Conservation (phyloP, 371 early-diverging fungal genomes). For the Mortierella sp. region DNA sequence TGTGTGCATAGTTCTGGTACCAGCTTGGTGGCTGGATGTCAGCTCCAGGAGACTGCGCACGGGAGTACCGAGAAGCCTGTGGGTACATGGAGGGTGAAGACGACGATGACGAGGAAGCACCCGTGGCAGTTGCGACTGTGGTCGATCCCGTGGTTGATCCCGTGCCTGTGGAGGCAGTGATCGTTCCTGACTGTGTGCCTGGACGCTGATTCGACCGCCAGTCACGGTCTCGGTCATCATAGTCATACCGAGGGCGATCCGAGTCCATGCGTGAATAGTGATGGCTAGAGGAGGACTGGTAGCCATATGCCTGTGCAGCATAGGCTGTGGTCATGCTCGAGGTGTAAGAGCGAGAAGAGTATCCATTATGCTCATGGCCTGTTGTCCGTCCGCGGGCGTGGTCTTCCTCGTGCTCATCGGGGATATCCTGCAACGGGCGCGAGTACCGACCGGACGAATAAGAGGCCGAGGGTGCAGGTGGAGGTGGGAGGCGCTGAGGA, state of each 20-base stretch:
- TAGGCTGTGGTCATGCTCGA: slow-evolving; percentile 16
- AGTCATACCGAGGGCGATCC: slow-evolving; percentile 29
- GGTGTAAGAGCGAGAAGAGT: background rate
- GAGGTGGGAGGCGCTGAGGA: slow-evolving; percentile 25
- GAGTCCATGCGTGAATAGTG: slow-evolving; percentile 20
- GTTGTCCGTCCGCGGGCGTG: slow-evolving; percentile 15
- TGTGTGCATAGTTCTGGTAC: slow-evolving; percentile 50
- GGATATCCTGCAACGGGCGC: slow-evolving; percentile 28
- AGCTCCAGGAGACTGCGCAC: slow-evolving; percentile 32
- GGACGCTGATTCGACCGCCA: slow-evolving; percentile 22
- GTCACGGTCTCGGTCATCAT: slow-evolving; percentile 28
- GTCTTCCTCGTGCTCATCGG: slow-evolving; percentile 28
- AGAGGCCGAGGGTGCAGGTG: slow-evolving; percentile 34
- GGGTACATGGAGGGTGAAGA: slow-evolving; percentile 11
- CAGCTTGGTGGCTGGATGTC: slow-evolving; percentile 48
- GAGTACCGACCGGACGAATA: slow-evolving; percentile 40
- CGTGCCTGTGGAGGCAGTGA: too few relatives aligned
- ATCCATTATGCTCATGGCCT: slow-evolving; percentile 12
- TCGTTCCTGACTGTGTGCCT: background rate
- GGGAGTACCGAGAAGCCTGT: slow-evolving; percentile 24
- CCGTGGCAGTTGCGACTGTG: too few relatives aligned
- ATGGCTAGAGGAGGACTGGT: slow-evolving; percentile 17
- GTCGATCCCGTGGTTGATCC: too few relatives aligned
- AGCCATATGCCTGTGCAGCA: slow-evolving; percentile 29
- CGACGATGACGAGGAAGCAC: slow-evolving; percentile 14